Percentiles rank a stretch among this genome's conserved stretches.
These are phyloP conservation scores for Petunia secreta DNA, from an alignment of 257 asterid genomes.

Conservation along the genomic window DNA sequence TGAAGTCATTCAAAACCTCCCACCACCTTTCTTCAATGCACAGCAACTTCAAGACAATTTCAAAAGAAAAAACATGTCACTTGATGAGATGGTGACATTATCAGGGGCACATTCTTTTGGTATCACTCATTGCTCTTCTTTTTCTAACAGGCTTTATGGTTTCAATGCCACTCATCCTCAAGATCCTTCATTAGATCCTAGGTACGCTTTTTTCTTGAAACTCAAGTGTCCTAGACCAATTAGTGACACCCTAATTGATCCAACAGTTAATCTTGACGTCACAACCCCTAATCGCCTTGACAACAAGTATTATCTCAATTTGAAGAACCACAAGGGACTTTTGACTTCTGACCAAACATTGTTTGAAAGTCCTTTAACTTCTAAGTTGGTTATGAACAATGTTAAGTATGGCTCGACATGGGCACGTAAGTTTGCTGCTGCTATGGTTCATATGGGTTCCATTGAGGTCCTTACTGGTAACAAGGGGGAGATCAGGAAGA, in stretches of 20 bases:
- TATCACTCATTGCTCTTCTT: conserved; percentile 40
- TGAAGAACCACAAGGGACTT: conserved; percentile 37
- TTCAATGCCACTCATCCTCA: conserved; percentile 49
- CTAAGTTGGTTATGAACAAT: conserved; percentile 39
- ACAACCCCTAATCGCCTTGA: conserved; percentile 38
- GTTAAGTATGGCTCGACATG: conserved; percentile 32
- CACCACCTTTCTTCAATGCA: conserved; percentile 28
- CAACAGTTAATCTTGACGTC: conserved; percentile 34
- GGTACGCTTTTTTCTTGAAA: conserved; percentile 43
- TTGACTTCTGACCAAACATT: conserved; percentile 49
- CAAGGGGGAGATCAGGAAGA: conserved; percentile 52
- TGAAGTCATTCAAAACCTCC: conserved; percentile 23
- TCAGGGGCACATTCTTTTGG: conserved; percentile 57
- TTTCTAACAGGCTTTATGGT: conserved; percentile 51
- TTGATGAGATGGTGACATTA: conserved; percentile 26
- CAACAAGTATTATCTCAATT: conserved; percentile 38
- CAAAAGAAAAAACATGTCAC: conserved; percentile 18
- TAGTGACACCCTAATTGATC: conserved; percentile 27
- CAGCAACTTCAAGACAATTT: conserved; percentile 21
- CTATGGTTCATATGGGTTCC: conserved; percentile 53
- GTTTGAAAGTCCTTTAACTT: conserved; percentile 39
- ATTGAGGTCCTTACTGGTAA: conserved; percentile 46
- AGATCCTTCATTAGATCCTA: conserved; percentile 51
- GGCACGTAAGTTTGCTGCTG: conserved; percentile 45
- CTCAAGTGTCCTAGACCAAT: conserved; percentile 43